Base-by-base conservation (phyloP, 306 rosid species). In the Vigna hirtella region DNA sequence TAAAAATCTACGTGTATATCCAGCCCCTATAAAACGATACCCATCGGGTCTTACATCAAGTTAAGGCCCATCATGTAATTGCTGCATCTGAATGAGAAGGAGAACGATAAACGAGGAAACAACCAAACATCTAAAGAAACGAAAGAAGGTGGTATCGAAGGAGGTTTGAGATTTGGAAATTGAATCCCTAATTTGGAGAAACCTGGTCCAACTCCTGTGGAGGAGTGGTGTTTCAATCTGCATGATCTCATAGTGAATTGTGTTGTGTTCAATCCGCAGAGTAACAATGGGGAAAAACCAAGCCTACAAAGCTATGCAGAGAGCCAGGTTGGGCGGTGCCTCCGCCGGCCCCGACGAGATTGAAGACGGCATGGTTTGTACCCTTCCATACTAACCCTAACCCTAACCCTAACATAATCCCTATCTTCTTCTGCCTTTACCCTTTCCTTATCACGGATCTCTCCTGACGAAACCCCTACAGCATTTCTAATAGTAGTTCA, bases 321-420 rank as follows among this genome's bases (percentile, higher is more conserved):
- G 97, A 85, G 75, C 99, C 49, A 85, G 97, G 91, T 77, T 96
- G 2, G 99, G 99, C 70, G 90, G 98, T 49, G 87, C 88, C 85
- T 85, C 98, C 38, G 92, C 87, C 48, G 99, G 94, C 48, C 97
- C 99, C 2, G 97, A 85, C 5, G 99, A 96, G 86, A 58, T 91
- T 45, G 99, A 96, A 88, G 99, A 96, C 82, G 99, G 99, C 91
- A 96, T 96, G 99, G 99, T 96, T 89, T 93, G 99, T 93, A 93
- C 93, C 98, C 91, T 95, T 95, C 79, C 99, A 88, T 88, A 81
- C 93, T 47, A 75, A 26, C 16, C 14, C 92, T 38, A 75, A 28
- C 9, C 2, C 43, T 38, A 38, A 5, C 12, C 17, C 24, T 55
- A 56, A 56, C 15, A 18, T 56, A 22, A 22, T 57, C 15, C 4